These are phyloP conservation scores for Emmonsia crescens DNA, from an alignment of 2,329 filamentous ascomycete species.

Conservation along the genomic window DNA sequence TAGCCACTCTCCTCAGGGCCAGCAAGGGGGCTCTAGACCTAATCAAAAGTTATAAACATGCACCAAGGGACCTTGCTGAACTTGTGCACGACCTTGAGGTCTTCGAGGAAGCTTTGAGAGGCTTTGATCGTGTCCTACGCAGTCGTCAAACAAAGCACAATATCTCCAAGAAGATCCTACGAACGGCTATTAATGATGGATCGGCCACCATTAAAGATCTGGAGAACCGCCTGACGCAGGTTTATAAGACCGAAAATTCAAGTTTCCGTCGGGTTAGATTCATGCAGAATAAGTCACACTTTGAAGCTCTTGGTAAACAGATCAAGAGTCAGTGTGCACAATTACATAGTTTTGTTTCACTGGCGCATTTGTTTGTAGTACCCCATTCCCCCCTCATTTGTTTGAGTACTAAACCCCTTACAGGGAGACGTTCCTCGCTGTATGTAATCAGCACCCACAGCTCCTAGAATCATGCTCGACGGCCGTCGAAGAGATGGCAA, in stretches of 20 bases:
- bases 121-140: conserved; percentile 12
- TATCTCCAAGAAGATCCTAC: conserved; percentile 8
- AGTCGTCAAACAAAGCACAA: conserved; percentile 10
- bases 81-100: conserved; percentile 9
- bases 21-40: background rate
- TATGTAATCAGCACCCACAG: conserved; percentile 9
- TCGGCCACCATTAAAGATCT: conserved; percentile 9
- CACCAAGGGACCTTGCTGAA: background rate
- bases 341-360: conserved; percentile 11
- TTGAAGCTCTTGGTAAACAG: conserved; percentile 8
- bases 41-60: background rate
- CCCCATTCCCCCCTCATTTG: background rate
- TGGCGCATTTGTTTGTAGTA: conserved; percentile 10
- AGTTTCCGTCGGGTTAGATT: conserved; percentile 11
- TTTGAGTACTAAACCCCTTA: background rate
- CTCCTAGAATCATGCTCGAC: conserved; percentile 9
- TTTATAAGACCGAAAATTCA: conserved; percentile 10
- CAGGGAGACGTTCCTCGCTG: conserved; percentile 11
- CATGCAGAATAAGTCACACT: conserved; percentile 9
- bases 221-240: conserved; percentile 2
- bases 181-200: conserved; percentile 7
- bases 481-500: conserved; percentile 6
- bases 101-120: conserved; percentile 11
- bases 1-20: background rate
- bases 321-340: conserved; percentile 9